Base-by-base conservation (phyloP, 2,329 filamentous ascomycete species). In the Blumeria graminis region DNA sequence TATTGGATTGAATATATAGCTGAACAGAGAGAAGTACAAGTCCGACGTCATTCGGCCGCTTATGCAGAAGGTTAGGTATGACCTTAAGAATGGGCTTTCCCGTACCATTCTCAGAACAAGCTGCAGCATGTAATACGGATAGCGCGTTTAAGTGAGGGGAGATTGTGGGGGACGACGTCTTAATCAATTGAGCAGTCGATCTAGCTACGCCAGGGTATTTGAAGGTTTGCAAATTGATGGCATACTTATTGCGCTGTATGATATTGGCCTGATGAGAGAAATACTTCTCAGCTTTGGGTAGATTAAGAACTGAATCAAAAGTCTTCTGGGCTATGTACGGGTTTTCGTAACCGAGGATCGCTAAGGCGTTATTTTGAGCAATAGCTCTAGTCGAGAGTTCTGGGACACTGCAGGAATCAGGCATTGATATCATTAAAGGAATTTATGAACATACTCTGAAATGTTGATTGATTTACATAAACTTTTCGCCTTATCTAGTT, bases 11-110 rank as follows among this genome's bases (percentile, higher is more conserved):
- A 14, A 92, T 72, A 65, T 93, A 88, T 48, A 94, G 76, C 67
- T 95, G 88, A 9, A 90, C 75, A 57, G 87, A 76, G 9, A 86
- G 88, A 41, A 95, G 72, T 28, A 86, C 71, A 3, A 95, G 73
- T 1, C 89, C 90, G 22, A 94, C 72, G 65, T 95, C 87, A 58
- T 78, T 78, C 0, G 88, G 86, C 34, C 86, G 75, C 64, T 80
- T 82, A 62, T 86, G 81, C 6, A 90, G 71, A 11, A 89, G 68
- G 0, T 78, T 76, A 3, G 86, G 69, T 32, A 93, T 77, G 38
- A 77, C 73, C 65, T 82, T 85, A 36, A 94, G 69, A 5, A 82
- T 80, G 50, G 78, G 74, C 62, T 82, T 83, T 48, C 80, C 82
- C 9, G 74, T 74, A 60, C 74, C 69, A 38, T 78, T 76, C 51